phyloP scores from a whole-genome alignment of 2,329 filamentous ascomycete species.

The Gliomastix tumulicola region DNA sequence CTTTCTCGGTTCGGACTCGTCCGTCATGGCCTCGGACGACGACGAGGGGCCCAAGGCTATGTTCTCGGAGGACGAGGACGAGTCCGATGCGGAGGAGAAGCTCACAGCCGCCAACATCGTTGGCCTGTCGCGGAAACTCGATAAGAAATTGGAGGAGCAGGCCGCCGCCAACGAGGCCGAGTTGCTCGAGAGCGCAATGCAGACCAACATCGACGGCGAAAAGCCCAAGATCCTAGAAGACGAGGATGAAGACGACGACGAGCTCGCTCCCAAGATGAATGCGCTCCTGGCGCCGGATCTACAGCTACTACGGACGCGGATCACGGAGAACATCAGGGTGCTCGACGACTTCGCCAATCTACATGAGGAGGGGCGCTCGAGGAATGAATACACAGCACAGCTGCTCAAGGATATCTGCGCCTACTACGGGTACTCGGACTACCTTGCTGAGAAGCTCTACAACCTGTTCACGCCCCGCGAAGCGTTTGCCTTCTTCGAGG shows the following conservation, averaged over 20 bases:
- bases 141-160: conserved; percentile 68
- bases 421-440: conserved; percentile 95
- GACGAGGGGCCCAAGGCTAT: conserved; percentile 53
- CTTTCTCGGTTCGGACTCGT: conserved; percentile 50
- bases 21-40: conserved; percentile 66
- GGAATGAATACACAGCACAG: conserved; percentile 81
- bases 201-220: conserved; percentile 88
- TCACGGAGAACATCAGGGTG: conserved; percentile 89
- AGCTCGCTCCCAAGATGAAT: conserved; percentile 49
- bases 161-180: conserved; percentile 80
- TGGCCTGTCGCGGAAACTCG: conserved; percentile 79
- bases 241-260: conserved; percentile 56
- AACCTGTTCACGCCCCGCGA: conserved; percentile 87
- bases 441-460: conserved; percentile 92
- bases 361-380: conserved; percentile 70
- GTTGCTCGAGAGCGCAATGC: conserved; percentile 74
- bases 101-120: conserved; percentile 95
- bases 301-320: conserved; percentile 78
- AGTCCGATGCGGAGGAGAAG: conserved; percentile 81
- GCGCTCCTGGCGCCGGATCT: conserved; percentile 77
- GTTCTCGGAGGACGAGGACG: conserved; percentile 93
- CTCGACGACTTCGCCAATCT: conserved; percentile 83
- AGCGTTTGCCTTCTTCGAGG: conserved; percentile 97
- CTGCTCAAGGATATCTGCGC: conserved; percentile 87
- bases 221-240: conserved; percentile 59